These are phyloP conservation scores for Centella asiatica DNA, from an alignment of 129 eudicot genomes.

Conservation along the genomic window DNA sequence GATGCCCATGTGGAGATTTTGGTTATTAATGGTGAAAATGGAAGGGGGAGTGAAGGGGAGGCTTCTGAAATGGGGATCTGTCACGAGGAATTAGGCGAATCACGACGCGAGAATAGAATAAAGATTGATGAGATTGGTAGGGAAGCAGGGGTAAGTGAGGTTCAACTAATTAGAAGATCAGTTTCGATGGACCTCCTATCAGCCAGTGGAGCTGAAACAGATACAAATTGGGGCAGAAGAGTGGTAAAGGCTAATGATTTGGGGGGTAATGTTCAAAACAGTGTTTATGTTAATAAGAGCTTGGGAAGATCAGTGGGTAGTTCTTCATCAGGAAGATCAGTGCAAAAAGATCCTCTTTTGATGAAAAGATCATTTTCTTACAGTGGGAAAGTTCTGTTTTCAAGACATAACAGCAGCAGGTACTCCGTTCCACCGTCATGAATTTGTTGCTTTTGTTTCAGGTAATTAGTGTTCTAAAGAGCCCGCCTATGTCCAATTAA, in stretches of 20 bases:
- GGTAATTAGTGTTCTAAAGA: background rate
- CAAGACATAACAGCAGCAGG: conserved; percentile 22
- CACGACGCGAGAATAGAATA: background rate
- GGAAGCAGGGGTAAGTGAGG: background rate
- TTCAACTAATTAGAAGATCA: conserved; percentile 32
- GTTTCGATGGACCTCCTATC: conserved; percentile 25
- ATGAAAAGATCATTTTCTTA: conserved; percentile 30
- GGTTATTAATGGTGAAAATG: background rate
- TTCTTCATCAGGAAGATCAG: conserved; percentile 9
- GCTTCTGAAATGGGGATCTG: conserved; percentile 5
- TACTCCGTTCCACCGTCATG: conserved; percentile 1
- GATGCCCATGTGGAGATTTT: conserved; percentile 14
- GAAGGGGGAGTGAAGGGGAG: conserved; percentile 7
- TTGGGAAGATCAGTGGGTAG: conserved; percentile 8
- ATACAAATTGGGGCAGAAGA: conserved; percentile 3
- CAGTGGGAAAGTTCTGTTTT: conserved; percentile 23
- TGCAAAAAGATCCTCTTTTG: conserved; percentile 8
- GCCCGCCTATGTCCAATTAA: no score
- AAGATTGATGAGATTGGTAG: background rate
- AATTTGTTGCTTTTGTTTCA: background rate
- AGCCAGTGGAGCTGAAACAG: conserved; percentile 5
- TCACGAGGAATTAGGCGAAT: conserved; percentile 11
- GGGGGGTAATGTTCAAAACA: background rate
- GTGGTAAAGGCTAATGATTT: background rate
- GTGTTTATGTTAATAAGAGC: conserved; percentile 10